phyloP scores from a whole-genome alignment of 176 grass and related monocot species.

The Triticum aestivum region DNA sequence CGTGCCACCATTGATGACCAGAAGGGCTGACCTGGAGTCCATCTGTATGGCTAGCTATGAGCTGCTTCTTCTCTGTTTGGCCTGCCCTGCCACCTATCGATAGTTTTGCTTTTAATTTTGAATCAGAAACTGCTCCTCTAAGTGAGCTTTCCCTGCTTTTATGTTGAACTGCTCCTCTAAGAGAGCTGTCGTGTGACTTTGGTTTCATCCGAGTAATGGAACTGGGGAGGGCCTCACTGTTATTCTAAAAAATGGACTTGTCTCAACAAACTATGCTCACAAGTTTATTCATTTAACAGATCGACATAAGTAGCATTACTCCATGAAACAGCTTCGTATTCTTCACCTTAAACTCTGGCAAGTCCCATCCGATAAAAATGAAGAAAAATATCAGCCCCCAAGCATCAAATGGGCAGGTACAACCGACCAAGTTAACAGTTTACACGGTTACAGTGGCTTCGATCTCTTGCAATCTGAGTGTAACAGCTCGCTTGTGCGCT shows the following conservation, averaged over 20 bases:
- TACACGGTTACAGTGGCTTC: constrained; percentile 61
- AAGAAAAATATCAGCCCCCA: not conserved
- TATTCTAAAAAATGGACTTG: too few species aligned
- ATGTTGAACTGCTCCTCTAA: not conserved
- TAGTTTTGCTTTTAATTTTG: too few species aligned
- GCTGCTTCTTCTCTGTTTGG: too few species aligned
- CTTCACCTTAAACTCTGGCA: not conserved
- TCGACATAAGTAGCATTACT: not conserved
- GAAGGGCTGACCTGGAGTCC: too few species aligned
- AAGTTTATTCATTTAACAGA: not conserved
- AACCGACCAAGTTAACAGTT: not conserved
- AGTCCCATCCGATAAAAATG: not conserved
- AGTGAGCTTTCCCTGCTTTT: too few species aligned
- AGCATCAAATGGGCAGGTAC: not conserved
- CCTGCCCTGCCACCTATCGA: too few species aligned
- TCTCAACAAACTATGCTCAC: not conserved
- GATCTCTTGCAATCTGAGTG: constrained; percentile 71
- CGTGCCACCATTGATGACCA: too few species aligned
- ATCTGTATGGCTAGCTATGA: too few species aligned
- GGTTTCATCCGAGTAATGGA: too few species aligned
- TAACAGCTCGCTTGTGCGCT: constrained; percentile 94
- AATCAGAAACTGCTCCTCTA: too few species aligned
- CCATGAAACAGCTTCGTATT: not conserved
- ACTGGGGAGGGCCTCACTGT: too few species aligned
- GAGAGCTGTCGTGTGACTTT: too few species aligned